A percentile compares a stretch with the other conserved stretches of the same genome.
Conservation (phyloP, 805 yeast genomes). For the Candida wancherniae region DNA sequence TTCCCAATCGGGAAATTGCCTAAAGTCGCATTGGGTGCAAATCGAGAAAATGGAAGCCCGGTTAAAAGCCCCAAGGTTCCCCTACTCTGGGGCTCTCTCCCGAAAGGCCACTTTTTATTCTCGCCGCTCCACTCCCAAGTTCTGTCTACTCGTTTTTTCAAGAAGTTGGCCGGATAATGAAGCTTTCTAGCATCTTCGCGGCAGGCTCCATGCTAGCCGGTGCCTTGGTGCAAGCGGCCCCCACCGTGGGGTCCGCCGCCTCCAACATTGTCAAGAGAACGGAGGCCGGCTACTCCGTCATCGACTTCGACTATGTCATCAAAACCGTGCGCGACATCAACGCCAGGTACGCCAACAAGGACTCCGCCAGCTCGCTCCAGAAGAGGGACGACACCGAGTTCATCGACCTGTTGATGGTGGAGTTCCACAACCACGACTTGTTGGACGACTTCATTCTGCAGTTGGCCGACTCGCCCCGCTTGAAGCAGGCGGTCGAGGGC, state of each 20-base stretch:
- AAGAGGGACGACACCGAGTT: conserved; percentile 16
- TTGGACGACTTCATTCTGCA: conserved; percentile 16
- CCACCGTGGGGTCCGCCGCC: conserved; percentile 13
- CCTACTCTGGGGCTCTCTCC: conserved; percentile 8
- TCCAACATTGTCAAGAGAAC: conserved; percentile 12
- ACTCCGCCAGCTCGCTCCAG: conserved; percentile 9
- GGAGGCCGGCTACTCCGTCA: conserved; percentile 10
- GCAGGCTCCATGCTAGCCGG: conserved; percentile 16
- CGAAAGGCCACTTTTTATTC: not conserved
- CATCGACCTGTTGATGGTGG: conserved; percentile 14
- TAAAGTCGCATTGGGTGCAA: conserved; percentile 13
- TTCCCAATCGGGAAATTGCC: conserved; percentile 13
- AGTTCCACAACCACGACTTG: conserved; percentile 14
- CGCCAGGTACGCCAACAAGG: conserved; percentile 8
- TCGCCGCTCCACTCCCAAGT: not conserved
- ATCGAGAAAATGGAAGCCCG: conserved; percentile 1
- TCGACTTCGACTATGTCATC: conserved; percentile 15
- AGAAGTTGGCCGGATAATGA: conserved; percentile 14
- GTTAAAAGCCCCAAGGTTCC: conserved; percentile 6
- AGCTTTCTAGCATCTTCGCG: conserved; percentile 16
- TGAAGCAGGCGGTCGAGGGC: conserved; percentile 12
- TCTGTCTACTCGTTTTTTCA: not conserved
- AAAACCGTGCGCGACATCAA: conserved; percentile 11
- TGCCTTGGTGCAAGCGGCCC: conserved; percentile 22
- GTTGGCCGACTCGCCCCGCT: conserved; percentile 15